These are phyloP conservation scores for Amauroascus niger DNA, from an alignment of 2,329 filamentous ascomycete species.

Conservation along the genomic window DNA sequence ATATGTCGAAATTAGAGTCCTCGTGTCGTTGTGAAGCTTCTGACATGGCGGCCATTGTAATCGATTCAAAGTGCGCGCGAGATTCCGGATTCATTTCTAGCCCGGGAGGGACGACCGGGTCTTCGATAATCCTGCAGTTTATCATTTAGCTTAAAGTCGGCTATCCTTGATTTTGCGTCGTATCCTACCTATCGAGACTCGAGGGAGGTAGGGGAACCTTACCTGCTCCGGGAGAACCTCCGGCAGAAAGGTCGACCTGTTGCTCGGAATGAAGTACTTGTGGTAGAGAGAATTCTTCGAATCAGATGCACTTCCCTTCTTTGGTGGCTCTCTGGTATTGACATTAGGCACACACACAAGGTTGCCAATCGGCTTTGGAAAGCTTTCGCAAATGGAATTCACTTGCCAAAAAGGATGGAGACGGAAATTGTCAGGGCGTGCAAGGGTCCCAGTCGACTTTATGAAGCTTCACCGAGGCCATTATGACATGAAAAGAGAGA, in stretches of 20 bases:
- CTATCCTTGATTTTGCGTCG: not conserved
- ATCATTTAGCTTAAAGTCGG: conserved; percentile 4
- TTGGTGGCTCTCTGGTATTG: not conserved
- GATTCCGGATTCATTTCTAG: conserved; percentile 12
- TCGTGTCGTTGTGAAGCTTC: conserved; percentile 30
- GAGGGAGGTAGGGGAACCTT: not conserved
- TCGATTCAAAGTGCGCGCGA: conserved; percentile 27
- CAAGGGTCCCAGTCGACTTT: conserved; percentile 4
- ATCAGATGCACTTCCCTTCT: conserved; percentile 3
- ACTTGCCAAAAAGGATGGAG: too few species aligned
- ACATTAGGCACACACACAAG: not conserved
- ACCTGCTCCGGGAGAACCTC: conserved; percentile 7
- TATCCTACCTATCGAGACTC: conserved; percentile 2
- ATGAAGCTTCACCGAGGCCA: conserved; percentile 7
- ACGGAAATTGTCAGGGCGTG: not conserved
- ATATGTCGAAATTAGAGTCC: conserved; percentile 51
- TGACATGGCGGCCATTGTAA: conserved; percentile 31
- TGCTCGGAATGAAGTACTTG: conserved; percentile 5
- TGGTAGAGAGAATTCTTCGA: not conserved
- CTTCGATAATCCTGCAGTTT: conserved; percentile 2
- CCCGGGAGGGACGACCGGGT: not conserved
- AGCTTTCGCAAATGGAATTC: not conserved
- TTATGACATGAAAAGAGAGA: not conserved
- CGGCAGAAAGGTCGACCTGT: conserved; percentile 6
- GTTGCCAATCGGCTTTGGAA: not conserved